phyloP scores from a whole-genome alignment of 257 asterid genomes.

The Solanum virginianum region DNA sequence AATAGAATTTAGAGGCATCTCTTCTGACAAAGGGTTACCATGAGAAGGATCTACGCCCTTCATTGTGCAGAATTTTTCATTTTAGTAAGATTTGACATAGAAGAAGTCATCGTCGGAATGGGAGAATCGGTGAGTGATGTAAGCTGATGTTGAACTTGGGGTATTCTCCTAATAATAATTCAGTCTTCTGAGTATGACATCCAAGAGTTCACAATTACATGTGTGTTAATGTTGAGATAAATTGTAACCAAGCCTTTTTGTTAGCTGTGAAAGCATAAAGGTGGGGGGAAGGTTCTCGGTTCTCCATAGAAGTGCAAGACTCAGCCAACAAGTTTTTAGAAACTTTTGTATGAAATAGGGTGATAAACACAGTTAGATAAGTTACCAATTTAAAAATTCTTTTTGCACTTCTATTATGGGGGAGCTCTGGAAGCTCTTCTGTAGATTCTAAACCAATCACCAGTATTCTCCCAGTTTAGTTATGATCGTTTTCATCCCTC shows the following conservation, averaged over 20 bases:
- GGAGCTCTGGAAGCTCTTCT: neutral
- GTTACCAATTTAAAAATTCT: neutral
- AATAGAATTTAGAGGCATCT: neutral
- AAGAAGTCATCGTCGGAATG: neutral
- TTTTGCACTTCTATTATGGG: neutral
- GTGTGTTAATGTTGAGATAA: neutral
- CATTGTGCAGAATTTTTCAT: neutral
- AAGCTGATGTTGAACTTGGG: neutral
- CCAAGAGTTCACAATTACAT: neutral
- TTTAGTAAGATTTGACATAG: neutral
- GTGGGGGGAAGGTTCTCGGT: neutral
- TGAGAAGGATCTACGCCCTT: neutral
- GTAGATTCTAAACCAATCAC: neutral
- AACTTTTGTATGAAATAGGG: neutral
- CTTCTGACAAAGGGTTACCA: neutral
- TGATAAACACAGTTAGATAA: neutral
- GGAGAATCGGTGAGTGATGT: neutral
- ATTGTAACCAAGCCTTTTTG: neutral
- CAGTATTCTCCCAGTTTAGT: neutral
- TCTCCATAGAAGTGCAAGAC: neutral
- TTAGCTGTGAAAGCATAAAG: neutral
- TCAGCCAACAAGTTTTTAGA: neutral
- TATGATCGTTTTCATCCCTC: neutral
- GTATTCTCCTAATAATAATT: neutral
- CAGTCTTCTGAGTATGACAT: neutral